Conservation (phyloP, 2,329 filamentous ascomycete genomes). For the Calonectria honghensis region DNA sequence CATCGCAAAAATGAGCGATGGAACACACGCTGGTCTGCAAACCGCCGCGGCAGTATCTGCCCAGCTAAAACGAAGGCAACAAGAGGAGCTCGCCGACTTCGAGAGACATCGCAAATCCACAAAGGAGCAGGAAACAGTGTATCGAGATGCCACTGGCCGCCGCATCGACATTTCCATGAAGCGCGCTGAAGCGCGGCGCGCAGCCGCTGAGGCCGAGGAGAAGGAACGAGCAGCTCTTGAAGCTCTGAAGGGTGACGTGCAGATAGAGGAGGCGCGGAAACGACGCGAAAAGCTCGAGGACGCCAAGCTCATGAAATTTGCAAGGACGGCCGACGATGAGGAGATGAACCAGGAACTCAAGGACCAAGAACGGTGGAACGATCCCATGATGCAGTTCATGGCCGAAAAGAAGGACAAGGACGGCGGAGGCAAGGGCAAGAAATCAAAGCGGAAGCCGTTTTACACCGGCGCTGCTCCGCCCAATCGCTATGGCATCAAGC, state of each 20-base stretch:
- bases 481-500: slow-evolving; percentile 94
- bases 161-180: slow-evolving; percentile 95
- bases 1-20: slow-evolving; percentile 86
- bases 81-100: slow-evolving; percentile 75
- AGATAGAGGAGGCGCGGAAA: slow-evolving; percentile 79
- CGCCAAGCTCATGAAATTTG: slow-evolving; percentile 87
- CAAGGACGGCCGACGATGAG: slow-evolving; percentile 87
- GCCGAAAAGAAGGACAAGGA: slow-evolving; percentile 64
- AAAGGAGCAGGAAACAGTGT: slow-evolving; percentile 86
- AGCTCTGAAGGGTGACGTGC: slow-evolving; percentile 89
- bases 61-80: slow-evolving; percentile 79
- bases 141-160: slow-evolving; percentile 95
- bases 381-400: slow-evolving; percentile 91
- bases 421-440: slow-evolving; percentile 55
- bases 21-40: slow-evolving; percentile 91
- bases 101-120: slow-evolving; percentile 64
- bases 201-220: slow-evolving; percentile 80
- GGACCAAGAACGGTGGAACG: slow-evolving; percentile 89
- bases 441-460: slow-evolving; percentile 72
- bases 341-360: slow-evolving; percentile 90
- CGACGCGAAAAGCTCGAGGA: slow-evolving; percentile 83
- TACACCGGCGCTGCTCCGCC: slow-evolving; percentile 89
- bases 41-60: slow-evolving; percentile 85
- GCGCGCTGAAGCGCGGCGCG: slow-evolving; percentile 86
- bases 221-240: slow-evolving; percentile 81